Evolutionary conservation across 225 moss, liverwort and hornwort species (phyloP), one percentile per base, ranked within the genome.

Genomic region (Neckera pumila): DNA sequence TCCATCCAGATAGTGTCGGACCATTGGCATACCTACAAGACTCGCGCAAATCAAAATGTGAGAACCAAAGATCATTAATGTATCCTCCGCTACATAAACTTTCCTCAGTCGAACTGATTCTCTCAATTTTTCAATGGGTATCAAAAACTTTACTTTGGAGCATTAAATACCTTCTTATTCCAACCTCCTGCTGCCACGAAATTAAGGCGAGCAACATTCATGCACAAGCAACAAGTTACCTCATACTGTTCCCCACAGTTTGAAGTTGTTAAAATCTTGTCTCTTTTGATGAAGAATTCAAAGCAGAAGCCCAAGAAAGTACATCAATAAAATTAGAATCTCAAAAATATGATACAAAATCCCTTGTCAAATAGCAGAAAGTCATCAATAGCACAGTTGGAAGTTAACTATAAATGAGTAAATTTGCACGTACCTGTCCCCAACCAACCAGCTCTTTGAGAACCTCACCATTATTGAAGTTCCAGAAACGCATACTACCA

Each of bases 391-490:
- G 15, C 22, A 77, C 43, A 83, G 36, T 83, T 74, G 26, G 20
- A 49, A 65, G 22, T 91, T 57, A 22, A 60, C 9, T 49, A 23
- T 23, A 42, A 31, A 74, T 59, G 54, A 57, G 47, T 47, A 47
- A 49, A 81, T 30, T 51, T 77, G 11, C 40, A 80, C 64, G 34
- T 57, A 96, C 98, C 93, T 86, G 91, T 90, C 97, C 97, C 91
- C 97, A 98, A 17, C 98, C 98, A 76, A 91, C 88, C 26, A 97
- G 93, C 81, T 98, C 98, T 88, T 97, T 97, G 81, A 97, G 92
- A 89, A 95, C 95, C 56, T 98, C 94, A 71, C 98, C 98, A 90
- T 97, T 96, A 61, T 96, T 98, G 88, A 94, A 98, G 88, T 97
- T 98, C 98, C 98, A 98, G 88, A 97, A 95, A 33, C 95, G 93